These are phyloP conservation scores for Myxozyma udenii DNA, from an alignment of 805 yeast genomes.

Conservation along the genomic window DNA sequence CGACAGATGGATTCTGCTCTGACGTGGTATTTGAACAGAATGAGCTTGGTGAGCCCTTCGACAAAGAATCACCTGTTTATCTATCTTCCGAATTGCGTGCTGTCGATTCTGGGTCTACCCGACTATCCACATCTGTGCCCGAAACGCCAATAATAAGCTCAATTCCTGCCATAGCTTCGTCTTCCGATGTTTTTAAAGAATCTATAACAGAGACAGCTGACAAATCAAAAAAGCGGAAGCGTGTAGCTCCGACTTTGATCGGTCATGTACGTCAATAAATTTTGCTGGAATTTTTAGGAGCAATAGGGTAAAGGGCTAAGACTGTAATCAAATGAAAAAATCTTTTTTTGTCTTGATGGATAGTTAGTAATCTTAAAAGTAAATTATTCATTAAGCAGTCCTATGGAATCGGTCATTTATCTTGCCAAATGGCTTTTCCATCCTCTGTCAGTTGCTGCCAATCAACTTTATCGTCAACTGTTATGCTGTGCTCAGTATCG, in stretches of 20 bases:
- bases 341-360: too few species aligned
- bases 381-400: too few species aligned
- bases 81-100: neutral
- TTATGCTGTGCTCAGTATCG: slow-evolving; percentile 36
- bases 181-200: neutral
- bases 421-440: slow-evolving; percentile 36
- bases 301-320: too few species aligned
- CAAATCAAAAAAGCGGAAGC: slow-evolving; percentile 10
- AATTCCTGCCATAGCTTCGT: slow-evolving; percentile 13
- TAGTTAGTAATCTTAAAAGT: too few species aligned
- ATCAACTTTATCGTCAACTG: slow-evolving; percentile 45
- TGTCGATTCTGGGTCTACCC: neutral
- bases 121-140: neutral
- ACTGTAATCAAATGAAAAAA: too few species aligned
- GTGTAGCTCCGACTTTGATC: slow-evolving; percentile 24
- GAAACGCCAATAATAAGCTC: slow-evolving; percentile 21
- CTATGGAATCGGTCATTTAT: too few species aligned
- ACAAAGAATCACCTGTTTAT: slow-evolving; percentile 10
- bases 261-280: slow-evolving; percentile 10
- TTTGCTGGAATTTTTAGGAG: too few species aligned
- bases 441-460: slow-evolving; percentile 48
- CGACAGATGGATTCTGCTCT: slow-evolving; percentile 93
- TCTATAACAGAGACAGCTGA: neutral
- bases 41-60: slow-evolving; percentile 52
- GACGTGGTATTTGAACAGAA: slow-evolving; percentile 52